Conservation (phyloP, 139 green algal species). For the Chlorella sorokiniana region DNA sequence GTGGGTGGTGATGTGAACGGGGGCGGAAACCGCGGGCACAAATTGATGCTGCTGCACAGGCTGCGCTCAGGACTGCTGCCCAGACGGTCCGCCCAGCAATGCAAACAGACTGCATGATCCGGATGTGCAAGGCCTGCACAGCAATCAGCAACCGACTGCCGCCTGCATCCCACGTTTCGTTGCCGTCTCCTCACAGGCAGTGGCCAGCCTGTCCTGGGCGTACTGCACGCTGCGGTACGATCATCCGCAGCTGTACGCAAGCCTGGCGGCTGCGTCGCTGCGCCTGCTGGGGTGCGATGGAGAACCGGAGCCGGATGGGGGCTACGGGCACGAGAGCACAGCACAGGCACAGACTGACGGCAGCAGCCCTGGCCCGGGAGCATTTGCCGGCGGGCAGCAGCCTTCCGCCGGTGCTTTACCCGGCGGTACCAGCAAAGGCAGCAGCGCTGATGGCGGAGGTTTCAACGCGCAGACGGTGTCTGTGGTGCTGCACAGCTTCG, state of each 20-base stretch:
- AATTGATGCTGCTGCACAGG: too few species aligned
- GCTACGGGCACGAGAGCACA: too few species aligned
- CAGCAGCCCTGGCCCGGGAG: neutral
- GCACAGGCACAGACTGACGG: neutral
- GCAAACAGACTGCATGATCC: too few species aligned
- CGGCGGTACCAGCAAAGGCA: neutral
- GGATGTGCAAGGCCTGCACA: too few species aligned
- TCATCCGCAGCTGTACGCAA: conserved; percentile 7
- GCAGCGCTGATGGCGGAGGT: neutral
- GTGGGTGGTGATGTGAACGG: neutral
- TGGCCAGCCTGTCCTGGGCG: conserved; percentile 33
- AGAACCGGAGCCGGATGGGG: too few species aligned
- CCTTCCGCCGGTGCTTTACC: neutral
- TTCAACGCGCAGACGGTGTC: conserved; percentile 21
- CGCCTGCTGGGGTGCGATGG: neutral
- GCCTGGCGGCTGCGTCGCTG: neutral
- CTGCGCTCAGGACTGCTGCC: too few species aligned
- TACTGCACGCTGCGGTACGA: conserved; percentile 36
- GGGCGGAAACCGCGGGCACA: too few species aligned
- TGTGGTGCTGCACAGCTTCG: conserved; percentile 12
- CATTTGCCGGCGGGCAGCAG: neutral
- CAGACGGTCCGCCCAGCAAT: neutral
- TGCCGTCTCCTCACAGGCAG: neutral
- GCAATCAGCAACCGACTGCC: neutral
- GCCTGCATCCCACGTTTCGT: neutral